Evolutionary conservation across 2,329 filamentous ascomycete species (phyloP).

Genomic region (Aspergillus fumigatiaffinis): DNA sequence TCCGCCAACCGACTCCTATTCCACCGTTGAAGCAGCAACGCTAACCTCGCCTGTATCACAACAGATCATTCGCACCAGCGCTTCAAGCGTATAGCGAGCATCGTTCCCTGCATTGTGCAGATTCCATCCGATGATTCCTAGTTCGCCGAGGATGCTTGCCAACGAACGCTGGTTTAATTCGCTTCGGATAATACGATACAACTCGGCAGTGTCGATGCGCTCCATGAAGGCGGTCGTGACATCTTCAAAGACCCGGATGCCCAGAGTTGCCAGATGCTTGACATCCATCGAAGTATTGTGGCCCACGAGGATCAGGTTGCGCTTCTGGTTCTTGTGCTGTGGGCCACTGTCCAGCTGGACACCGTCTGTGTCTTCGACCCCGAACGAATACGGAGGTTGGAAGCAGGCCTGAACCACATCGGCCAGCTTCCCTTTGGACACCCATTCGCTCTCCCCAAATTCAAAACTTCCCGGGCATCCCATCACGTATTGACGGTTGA

Average conservation of each 20-base stretch:
- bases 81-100: conserved; percentile 72
- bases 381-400: conserved; percentile 49
- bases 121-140: conserved; percentile 60
- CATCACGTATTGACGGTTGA: conserved; percentile 64
- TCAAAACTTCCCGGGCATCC: conserved; percentile 79
- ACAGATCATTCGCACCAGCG: conserved; percentile 58
- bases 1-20: neutral
- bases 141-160: conserved; percentile 55
- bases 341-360: conserved; percentile 1
- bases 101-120: conserved; percentile 90
- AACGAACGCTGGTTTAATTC: conserved; percentile 56
- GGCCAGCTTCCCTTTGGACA: conserved; percentile 45
- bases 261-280: conserved; percentile 61
- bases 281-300: conserved; percentile 70
- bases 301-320: conserved; percentile 72
- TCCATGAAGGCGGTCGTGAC: conserved; percentile 52
- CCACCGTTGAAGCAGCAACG: neutral
- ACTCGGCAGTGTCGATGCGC: conserved; percentile 65
- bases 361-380: conserved; percentile 1
- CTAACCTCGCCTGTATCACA: neutral
- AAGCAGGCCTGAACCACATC: conserved; percentile 53
- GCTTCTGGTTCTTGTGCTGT: conserved; percentile 21
- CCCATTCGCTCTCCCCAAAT: conserved; percentile 57
- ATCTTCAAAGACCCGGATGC: conserved; percentile 48
- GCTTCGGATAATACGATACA: conserved; percentile 63